Conservation (phyloP, 1,284 basidiomycete species). For the Cryptococcus jaspeensis region DNA sequence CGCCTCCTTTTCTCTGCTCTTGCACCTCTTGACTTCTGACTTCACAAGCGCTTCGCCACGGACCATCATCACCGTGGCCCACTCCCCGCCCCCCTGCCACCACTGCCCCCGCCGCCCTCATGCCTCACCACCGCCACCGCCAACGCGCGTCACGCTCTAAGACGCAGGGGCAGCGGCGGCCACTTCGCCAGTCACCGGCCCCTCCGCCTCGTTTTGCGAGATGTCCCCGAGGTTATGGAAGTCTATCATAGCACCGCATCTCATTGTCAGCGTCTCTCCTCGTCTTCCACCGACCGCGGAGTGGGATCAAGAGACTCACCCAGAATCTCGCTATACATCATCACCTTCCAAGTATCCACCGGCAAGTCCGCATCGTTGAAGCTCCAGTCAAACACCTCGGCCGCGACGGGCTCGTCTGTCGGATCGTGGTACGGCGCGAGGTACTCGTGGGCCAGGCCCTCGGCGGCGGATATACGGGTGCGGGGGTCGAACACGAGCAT, state of each 20-base stretch:
- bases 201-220: constrained; percentile 46
- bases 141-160: constrained; percentile 1
- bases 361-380: constrained; percentile 99
- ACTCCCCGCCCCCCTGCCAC: too few species aligned
- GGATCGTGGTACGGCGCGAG: constrained; percentile 98
- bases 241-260: constrained; percentile 35
- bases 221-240: constrained; percentile 57
- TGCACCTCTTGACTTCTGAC: too few species aligned
- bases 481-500: constrained; percentile 99
- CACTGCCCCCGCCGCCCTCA: too few species aligned
- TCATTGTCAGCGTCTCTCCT: constrained; percentile 1
- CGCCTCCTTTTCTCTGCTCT: too few species aligned
- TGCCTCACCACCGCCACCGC: too few species aligned
- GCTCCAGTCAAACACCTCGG: constrained; percentile 96
- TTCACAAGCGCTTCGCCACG: too few species aligned
- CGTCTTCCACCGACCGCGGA: neutral
- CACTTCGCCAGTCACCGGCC: constrained; percentile 48
- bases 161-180: constrained; percentile 27
- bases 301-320: constrained; percentile 57
- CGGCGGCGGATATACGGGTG: constrained; percentile 90
- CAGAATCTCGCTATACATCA: constrained; percentile 96
- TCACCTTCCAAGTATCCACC: constrained; percentile 99
- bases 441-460: constrained; percentile 90
- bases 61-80: too few species aligned
- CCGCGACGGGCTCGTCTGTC: constrained; percentile 92